Conservation (phyloP, 139 green algal species). For the Zygnema cylindricum region DNA sequence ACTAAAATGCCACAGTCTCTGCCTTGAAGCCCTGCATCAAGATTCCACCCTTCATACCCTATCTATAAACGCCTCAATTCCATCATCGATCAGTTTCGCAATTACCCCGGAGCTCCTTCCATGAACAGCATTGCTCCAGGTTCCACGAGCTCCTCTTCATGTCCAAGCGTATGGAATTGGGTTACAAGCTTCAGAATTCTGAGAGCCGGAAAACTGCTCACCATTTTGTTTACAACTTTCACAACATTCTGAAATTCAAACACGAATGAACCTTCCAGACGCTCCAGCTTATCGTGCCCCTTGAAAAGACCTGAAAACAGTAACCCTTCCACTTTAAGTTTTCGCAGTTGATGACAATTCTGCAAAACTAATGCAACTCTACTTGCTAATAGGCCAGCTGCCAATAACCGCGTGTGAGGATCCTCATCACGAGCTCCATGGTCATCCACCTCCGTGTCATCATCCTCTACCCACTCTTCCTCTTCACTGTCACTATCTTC, state of each 20-base stretch:
- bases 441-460: neutral
- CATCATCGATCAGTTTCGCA: neutral
- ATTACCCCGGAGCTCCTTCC: neutral
- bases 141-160: neutral
- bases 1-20: too few relatives aligned
- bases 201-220: slow-evolving; percentile 19
- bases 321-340: neutral
- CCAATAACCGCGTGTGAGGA: neutral
- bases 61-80: too few relatives aligned
- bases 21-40: too few relatives aligned
- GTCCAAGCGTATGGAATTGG: slow-evolving; percentile 10
- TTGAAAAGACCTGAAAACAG: neutral
- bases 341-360: neutral
- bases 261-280: slow-evolving; percentile 22
- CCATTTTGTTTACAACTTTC: neutral
- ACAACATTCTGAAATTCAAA: slow-evolving; percentile 1
- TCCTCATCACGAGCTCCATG: neutral
- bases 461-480: neutral
- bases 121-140: neutral
- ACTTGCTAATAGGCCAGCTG: neutral
- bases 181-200: slow-evolving; percentile 11
- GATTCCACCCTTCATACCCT: too few relatives aligned
- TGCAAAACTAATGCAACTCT: neutral
- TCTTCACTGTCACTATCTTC: neutral
- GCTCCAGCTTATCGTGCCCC: slow-evolving; percentile 1